A percentile compares a stretch with the other conserved stretches of the same genome.
Evolutionary conservation across 192 early-diverging fungal genomes (phyloP).

Genomic region (Backusella tarrabulga): DNA sequence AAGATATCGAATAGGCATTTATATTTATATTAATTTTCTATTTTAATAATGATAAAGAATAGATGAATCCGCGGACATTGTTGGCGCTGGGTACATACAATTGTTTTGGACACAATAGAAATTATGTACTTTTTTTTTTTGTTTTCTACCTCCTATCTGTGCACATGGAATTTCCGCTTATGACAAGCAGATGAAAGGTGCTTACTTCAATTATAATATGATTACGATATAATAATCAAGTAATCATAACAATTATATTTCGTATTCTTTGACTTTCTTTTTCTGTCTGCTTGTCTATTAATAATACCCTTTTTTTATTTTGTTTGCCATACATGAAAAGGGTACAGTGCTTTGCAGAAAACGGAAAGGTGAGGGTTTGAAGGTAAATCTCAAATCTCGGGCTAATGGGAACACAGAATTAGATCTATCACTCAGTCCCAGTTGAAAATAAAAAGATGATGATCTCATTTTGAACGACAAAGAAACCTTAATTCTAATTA

Average conservation of each 20-base stretch:
- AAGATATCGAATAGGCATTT: not conserved
- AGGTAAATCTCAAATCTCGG: not conserved
- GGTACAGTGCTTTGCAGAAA: not conserved
- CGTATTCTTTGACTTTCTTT: not conserved
- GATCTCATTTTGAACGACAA: not conserved
- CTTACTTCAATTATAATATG: not conserved
- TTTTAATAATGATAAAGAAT: not conserved
- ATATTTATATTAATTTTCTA: slow-evolving; percentile 5
- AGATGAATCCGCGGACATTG: not conserved
- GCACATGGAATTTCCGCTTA: not conserved
- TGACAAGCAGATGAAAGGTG: not conserved
- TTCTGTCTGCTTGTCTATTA: not conserved
- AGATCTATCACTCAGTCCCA: not conserved
- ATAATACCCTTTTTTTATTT: not conserved
- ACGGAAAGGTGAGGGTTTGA: not conserved
- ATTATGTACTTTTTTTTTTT: not conserved
- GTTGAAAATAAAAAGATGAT: not conserved
- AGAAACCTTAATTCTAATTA: not conserved
- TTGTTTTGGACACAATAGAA: not conserved
- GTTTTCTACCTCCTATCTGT: not conserved
- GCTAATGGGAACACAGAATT: not conserved
- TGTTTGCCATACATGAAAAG: slow-evolving; percentile 1
- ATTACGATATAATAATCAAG: too few species aligned
- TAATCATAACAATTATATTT: too few species aligned
- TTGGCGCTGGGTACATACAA: not conserved